Conservation (phyloP, 768 basidiomycete species). For the Podaxis mareebaensis region DNA sequence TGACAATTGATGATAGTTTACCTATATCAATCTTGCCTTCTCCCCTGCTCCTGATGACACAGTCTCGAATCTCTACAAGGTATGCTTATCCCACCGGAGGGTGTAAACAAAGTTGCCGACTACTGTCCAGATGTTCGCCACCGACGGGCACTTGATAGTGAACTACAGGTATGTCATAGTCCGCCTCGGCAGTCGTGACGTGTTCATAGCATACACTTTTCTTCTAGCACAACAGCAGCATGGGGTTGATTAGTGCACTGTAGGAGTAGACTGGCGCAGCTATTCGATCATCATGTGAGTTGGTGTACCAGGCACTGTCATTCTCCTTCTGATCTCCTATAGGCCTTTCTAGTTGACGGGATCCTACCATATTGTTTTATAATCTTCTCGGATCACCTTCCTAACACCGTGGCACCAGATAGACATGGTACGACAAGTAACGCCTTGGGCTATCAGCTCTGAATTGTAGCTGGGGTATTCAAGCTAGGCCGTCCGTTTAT, state of each 20-base stretch:
- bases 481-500: neutral
- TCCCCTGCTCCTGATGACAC: conserved; percentile 84
- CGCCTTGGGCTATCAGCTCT: neutral
- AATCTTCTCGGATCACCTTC: neutral
- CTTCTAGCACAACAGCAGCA: conserved; percentile 41
- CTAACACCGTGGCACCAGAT: neutral
- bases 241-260: conserved; percentile 34
- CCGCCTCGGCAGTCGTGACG: conserved; percentile 3
- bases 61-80: conserved; percentile 77
- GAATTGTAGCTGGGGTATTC: neutral
- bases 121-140: conserved; percentile 69
- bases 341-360: neutral
- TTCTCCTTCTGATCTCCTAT: neutral
- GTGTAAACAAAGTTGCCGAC: neutral
- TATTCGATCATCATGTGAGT: neutral
- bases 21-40: conserved; percentile 70
- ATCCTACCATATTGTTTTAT: neutral
- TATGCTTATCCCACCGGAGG: conserved; percentile 22
- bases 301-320: neutral
- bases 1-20: conserved; percentile 40
- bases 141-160: conserved; percentile 87
- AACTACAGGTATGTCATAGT: conserved; percentile 71
- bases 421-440: neutral
- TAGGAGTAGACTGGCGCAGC: no score
- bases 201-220: neutral